These are phyloP conservation scores for Cucumis sativus DNA, from an alignment of 306 rosid species.

Conservation along the genomic window DNA sequence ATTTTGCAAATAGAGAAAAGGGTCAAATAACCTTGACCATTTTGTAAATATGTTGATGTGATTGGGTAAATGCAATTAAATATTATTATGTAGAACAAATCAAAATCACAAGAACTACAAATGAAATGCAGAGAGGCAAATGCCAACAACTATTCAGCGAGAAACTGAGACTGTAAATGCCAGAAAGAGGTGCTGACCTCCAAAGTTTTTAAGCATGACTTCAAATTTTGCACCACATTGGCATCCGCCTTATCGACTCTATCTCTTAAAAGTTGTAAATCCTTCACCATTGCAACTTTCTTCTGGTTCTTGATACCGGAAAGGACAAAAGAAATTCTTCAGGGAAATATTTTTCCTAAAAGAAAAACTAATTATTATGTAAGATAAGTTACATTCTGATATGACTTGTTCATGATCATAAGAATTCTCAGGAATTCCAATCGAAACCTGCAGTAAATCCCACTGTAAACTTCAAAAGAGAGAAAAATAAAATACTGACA, in stretches of 20 bases:
- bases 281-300: conserved; percentile 23
- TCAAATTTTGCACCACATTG: conserved; percentile 1
- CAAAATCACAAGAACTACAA: background rate
- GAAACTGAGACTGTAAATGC: background rate
- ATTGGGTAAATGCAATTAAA: background rate
- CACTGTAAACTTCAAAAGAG: background rate
- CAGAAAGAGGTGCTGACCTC: background rate
- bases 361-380: background rate
- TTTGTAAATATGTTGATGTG: background rate
- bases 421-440: background rate
- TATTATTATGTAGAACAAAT: background rate
- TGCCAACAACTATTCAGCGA: background rate
- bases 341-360: background rate
- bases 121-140: background rate
- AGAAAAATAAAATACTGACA: conserved; percentile 22
- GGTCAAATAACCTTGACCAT: background rate
- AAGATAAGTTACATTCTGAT: background rate
- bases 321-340: background rate
- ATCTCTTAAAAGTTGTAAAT: conserved; percentile 34
- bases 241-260: conserved; percentile 37
- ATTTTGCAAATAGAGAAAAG: background rate
- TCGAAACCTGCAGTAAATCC: background rate
- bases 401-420: too few species aligned
- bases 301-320: conserved; percentile 3
- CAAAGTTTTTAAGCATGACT: background rate